These are phyloP conservation scores for Hyaloscypha variabilis DNA, from an alignment of 495 filamentous ascomycete species.

Conservation along the genomic window DNA sequence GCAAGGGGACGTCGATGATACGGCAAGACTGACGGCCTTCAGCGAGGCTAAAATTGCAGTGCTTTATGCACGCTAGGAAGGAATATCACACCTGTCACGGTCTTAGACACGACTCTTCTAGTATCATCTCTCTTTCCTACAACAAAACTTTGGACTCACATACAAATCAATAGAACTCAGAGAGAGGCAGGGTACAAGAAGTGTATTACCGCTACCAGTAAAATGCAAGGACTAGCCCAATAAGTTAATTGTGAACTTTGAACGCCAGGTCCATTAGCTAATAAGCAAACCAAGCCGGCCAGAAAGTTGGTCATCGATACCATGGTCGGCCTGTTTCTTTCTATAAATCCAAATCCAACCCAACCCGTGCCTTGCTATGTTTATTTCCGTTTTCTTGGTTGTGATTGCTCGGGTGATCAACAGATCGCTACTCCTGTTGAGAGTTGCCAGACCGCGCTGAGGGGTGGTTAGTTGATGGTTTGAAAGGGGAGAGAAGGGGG, in stretches of 20 bases:
- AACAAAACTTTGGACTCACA: no score
- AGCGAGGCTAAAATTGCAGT: no score
- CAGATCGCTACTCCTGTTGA: slow-evolving; percentile 7
- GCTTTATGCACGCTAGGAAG: no score
- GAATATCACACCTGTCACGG: no score
- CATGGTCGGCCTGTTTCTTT: slow-evolving; percentile 7
- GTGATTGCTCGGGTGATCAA: not conserved
- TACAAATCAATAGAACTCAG: not conserved
- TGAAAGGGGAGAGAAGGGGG: not conserved
- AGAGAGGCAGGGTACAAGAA: not conserved
- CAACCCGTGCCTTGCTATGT: no score
- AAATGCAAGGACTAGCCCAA: slow-evolving; percentile 1
- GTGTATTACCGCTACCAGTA: not conserved
- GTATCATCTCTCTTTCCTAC: no score
- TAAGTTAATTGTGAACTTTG: not conserved
- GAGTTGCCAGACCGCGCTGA: slow-evolving; percentile 3
- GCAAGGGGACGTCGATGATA: no score
- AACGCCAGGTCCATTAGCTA: slow-evolving; percentile 13
- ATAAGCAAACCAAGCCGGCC: not conserved
- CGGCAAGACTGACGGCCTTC: no score
- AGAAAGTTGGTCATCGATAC: no score
- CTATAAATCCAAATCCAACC: not conserved
- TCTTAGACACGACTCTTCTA: no score
- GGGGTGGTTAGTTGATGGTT: not conserved
- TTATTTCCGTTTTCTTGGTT: no score